Evolutionary conservation across 1,284 basidiomycete genomes (phyloP), one percentile per base, ranked within the genome.

Genomic region (Apiotrichum brassicae): DNA sequence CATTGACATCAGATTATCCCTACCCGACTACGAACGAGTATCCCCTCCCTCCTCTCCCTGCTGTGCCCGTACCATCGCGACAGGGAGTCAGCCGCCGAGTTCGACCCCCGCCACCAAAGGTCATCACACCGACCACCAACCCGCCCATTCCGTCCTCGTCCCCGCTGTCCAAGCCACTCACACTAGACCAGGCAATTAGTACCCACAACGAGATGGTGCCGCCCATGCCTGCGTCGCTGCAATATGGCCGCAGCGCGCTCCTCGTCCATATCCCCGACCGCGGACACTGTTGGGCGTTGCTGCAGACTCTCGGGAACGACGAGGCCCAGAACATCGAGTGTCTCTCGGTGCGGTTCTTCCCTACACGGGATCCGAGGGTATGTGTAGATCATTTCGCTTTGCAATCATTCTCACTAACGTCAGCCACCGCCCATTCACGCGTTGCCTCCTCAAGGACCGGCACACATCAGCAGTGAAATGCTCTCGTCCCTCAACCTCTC

Each of bases 391-490:
- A 26, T 6, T 30, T 30, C 11, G 9, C 28, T 30, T 30, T 30
- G 1, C 3, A 3, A 9, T 16, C 5, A 6, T 19, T 1, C 8
- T 14, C 14, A 22, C 46, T 49, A 42, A 51, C 42, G 5, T 19
- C 46, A 57, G 53, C 38, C 50, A 25, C 56, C 56, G 18, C 53
- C 56, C 1, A 41, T 58, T 6, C 56, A 58, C n/a, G 56, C 53
- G 9, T 23, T 52, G 4, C 49, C 53, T 28, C 53, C 52, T 0
- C 41, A 43, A 0, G 56, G 52, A 9, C 50, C 52, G 1, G 37
- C 52, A 2, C 40, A 43, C 14, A 37, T 45, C 13, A 23, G 49
- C 19, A 43, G 46, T 7, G 48, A 51, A 14, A 41, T 46, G 20
- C 46, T 58, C 11, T 42, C 48, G 28, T 24, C 32, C 5, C 48